Evolutionary conservation across 176 grass and related monocot genomes (phyloP), one percentile per base, ranked within the genome.

Genomic region (Avena atlantica): DNA sequence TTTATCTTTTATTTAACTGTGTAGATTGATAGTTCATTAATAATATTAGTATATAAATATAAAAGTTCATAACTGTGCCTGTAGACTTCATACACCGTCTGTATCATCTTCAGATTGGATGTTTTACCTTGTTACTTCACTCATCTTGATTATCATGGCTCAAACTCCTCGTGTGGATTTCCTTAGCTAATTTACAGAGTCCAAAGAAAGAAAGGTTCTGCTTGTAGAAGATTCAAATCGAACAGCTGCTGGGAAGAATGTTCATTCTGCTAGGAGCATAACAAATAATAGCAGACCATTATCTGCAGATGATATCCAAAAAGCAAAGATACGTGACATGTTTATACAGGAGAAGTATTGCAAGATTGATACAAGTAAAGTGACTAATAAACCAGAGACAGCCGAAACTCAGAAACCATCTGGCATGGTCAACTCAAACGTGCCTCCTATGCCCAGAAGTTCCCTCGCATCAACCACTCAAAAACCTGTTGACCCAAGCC

Each of bases 241-340:
- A 71, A 95, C 89, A 91, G 73, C 82, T 55, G n/a, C 80, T 3
- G 87, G 78, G 45, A 92, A 89, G 91, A 93, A 79, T 85, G 78
- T 20, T 79, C 89, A 91, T 57, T 82, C 89, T 87, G 85, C 86
- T 20, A 89, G 90, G 87, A 87, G 80, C 52, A 76, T 31, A 70
- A 76, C 83, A 74, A 96, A 90, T 81, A 94, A 89, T 80, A 92
- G 92, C 60, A 89, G 93, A 48, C 97, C 97, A 4, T 84, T 98
- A 66, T 98, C 93, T 86, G 92, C 97, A 63, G 97, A 98, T 88
- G 97, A 98, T 89, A 98, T 98, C 60, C 97, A 98, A 67, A 98
- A 98, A 53, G 97, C 97, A 85, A 98, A 98, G 86, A 88, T 93
- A 89, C 94, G 97, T 61, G 97, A 93, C 24, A 94, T 95, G 85